Base-by-base conservation (phyloP, 345 rosid species). In the Barbarea vulgaris region DNA sequence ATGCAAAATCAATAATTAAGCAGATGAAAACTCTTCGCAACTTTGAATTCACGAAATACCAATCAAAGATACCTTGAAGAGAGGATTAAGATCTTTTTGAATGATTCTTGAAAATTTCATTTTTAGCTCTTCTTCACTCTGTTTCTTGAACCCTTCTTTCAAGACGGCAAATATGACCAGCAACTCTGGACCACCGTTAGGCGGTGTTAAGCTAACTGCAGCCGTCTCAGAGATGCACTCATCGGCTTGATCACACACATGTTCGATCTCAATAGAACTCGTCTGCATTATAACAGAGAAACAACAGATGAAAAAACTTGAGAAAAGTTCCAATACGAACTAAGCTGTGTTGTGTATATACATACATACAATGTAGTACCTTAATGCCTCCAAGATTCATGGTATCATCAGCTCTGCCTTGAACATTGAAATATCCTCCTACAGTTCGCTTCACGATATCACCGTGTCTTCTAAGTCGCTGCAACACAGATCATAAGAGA, bases 351-450 rank as follows among this genome's bases (percentile, higher is more conserved):
- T n/a, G n/a, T n/a, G n/a, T n/a, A n/a, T n/a, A n/a, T 7, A 37
- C 13, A 15, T 58, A 13, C 7, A 30, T 61, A 42, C 52, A 70
- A 62, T 44, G 47, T 59, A 4, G 11, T 79, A 87, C 98, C 97
- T 91, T 94, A 68, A 91, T 94, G 64, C 98, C 98, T 59, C 97
- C 97, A 61, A 94, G 93, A 75, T 94, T 94, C 98, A 94, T 94
- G 63, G 98, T 94, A 81, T 91, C 98, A 82, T 94, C 96, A 64
- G 96, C 93, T 82, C 98, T 78, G 25, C 98, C 97, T 76, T 87
- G 96, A 14, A 91, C 95, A 47, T 75, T 7, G 19, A 59, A 84
- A 74, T 83, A 88, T 72, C 97, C 96, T 64, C 98, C 95, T 27
- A 82, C 70, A 1, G 92, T 90, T 81, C 87, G 83, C 81, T 84